A percentile compares a stretch with the other conserved stretches of the same genome.
Evolutionary conservation across 2,329 filamentous ascomycete genomes (phyloP).

Genomic region (Cladosporium sphaerospermum): DNA sequence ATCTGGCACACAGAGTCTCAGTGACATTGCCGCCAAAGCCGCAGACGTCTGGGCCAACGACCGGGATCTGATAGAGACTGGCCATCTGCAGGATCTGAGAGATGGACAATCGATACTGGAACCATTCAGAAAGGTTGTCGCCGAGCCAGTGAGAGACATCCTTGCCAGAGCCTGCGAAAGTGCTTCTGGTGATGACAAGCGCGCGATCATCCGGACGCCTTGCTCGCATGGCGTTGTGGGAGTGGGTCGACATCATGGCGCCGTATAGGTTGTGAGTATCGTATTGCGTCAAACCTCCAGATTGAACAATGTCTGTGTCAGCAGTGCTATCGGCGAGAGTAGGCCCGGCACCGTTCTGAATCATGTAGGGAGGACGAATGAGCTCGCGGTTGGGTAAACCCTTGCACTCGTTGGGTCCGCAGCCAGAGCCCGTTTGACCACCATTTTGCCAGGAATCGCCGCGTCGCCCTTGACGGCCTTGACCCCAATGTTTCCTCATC

Average conservation of each 20-base stretch:
- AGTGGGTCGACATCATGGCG: constrained; percentile 61
- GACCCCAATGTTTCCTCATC: constrained; percentile 10
- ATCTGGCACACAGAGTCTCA: constrained; percentile 46
- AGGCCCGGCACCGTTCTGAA: constrained; percentile 49
- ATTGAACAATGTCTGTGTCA: constrained; percentile 58
- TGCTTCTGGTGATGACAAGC: constrained; percentile 65
- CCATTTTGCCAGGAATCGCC: constrained; percentile 12
- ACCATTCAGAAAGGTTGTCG: constrained; percentile 13
- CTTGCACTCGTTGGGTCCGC: constrained; percentile 11
- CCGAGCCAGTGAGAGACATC: constrained; percentile 14
- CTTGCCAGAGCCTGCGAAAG: constrained; percentile 11
- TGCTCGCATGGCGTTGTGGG: constrained; percentile 56
- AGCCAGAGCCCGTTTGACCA: constrained; percentile 13
- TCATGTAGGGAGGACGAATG: constrained; percentile 50
- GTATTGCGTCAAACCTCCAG: constrained; percentile 59
- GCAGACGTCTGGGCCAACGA: constrained; percentile 39
- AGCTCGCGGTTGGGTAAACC: constrained; percentile 13
- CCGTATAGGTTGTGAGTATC: constrained; percentile 72
- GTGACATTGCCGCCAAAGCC: constrained; percentile 51
- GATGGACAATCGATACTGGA: constrained; percentile 13
- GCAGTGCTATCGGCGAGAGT: constrained; percentile 39
- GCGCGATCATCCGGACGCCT: constrained; percentile 58
- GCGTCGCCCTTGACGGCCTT: constrained; percentile 7
- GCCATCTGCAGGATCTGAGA: constrained; percentile 14
- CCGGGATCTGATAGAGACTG: constrained; percentile 23